Percentiles rank a stretch among this genome's conserved stretches.
Evolutionary conservation across 23 red algal species (phyloP).

Genomic region (Chondrus crispus): DNA sequence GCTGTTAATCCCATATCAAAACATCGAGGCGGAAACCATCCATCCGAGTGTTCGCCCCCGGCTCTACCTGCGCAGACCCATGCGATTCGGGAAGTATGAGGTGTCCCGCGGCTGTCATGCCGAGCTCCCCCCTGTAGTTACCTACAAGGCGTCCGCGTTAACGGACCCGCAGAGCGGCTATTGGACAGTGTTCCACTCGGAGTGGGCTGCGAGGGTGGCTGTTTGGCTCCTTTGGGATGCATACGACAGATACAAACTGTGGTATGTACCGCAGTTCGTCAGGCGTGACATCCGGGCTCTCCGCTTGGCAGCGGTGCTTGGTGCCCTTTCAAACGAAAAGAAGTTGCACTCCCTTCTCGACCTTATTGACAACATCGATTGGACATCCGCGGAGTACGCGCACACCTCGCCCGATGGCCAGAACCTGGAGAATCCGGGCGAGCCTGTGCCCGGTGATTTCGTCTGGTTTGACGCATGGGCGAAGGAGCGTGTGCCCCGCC

Average conservation of each 20-base stretch:
- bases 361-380: neutral
- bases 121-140: neutral
- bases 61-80: neutral
- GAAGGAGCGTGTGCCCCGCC: too few relatives aligned
- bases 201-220: neutral
- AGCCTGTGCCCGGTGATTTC: too few relatives aligned
- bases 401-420: too few relatives aligned
- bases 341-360: neutral
- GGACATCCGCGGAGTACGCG: too few relatives aligned
- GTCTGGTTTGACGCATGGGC: too few relatives aligned
- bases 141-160: neutral
- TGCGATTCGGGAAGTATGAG: neutral
- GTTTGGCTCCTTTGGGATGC: neutral
- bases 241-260: neutral
- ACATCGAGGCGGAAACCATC: neutral
- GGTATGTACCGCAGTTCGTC: neutral
- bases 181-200: neutral
- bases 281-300: neutral
- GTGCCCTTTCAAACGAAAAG: neutral
- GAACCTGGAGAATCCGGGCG: too few relatives aligned
- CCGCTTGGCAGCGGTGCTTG: neutral
- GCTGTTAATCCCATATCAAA: slow-evolving; percentile 12
- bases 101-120: neutral
- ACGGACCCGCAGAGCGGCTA: neutral
- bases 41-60: neutral